Conservation (phyloP, 768 basidiomycete genomes). For the Lactarius evosmus region DNA sequence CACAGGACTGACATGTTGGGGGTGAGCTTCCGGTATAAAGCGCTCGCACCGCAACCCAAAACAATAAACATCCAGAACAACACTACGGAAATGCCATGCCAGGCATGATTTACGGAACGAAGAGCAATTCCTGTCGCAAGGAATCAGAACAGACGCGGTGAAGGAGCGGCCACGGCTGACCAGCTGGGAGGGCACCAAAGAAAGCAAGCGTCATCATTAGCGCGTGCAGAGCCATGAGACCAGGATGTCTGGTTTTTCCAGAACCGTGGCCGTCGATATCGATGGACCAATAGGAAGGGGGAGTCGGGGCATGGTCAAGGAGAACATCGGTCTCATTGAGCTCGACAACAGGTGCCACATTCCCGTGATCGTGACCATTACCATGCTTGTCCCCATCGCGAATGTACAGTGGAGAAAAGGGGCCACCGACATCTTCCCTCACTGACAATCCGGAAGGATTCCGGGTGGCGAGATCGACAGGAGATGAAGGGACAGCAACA, state of each 20-base stretch:
- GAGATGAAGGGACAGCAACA: constrained; percentile 21
- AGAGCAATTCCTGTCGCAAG: constrained; percentile 64
- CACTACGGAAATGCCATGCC: constrained; percentile 54
- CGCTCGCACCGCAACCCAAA: constrained; percentile 65
- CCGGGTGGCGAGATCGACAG: constrained; percentile 27
- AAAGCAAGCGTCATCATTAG: constrained; percentile 74
- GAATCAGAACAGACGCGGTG: constrained; percentile 2
- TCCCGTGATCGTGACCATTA: constrained; percentile 44
- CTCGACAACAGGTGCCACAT: constrained; percentile 49
- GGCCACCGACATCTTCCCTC: not conserved
- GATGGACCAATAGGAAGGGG: constrained; percentile 78
- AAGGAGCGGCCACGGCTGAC: constrained; percentile 42
- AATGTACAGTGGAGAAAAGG: not conserved
- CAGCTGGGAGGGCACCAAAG: constrained; percentile 76
- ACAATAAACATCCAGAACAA: constrained; percentile 59
- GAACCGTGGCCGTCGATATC: constrained; percentile 60
- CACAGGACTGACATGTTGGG: constrained; percentile 69
- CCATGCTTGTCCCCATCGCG: constrained; percentile 28
- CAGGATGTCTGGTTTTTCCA: constrained; percentile 51
- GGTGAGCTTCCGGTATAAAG: constrained; percentile 72
- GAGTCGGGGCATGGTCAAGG: constrained; percentile 61
- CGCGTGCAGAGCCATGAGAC: constrained; percentile 71
- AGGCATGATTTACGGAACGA: constrained; percentile 70
- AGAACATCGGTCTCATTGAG: constrained; percentile 79
- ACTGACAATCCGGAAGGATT: constrained; percentile 2